phyloP scores from a whole-genome alignment of 148 eudicot genomes.

The Vaccinium darrowii region DNA sequence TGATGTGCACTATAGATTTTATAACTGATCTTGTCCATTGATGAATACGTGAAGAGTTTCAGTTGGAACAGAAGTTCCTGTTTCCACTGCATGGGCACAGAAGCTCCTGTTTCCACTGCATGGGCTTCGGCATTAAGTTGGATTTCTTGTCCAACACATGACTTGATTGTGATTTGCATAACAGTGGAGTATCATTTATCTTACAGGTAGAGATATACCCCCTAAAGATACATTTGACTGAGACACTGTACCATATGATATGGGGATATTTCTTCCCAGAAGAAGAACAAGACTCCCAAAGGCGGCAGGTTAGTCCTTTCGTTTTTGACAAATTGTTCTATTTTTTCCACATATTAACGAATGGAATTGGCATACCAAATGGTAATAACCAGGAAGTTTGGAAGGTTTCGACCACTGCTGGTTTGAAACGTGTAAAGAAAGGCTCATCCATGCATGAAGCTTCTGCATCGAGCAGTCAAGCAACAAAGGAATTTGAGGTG shows the following conservation, averaged over 20 bases:
- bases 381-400: constrained; percentile 71
- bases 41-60: background rate
- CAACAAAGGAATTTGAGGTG: constrained; percentile 58
- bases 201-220: constrained; percentile 94
- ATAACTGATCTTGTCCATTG: background rate
- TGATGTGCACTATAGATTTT: background rate
- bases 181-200: constrained; percentile 10
- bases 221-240: constrained; percentile 92
- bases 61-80: background rate
- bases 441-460: constrained; percentile 57
- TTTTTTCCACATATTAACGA: background rate
- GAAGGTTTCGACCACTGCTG: constrained; percentile 98
- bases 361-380: constrained; percentile 7
- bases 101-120: background rate
- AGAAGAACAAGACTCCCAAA: constrained; percentile 97
- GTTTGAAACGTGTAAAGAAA: constrained; percentile 79
- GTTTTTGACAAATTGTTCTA: background rate
- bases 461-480: constrained; percentile 45
- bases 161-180: constrained; percentile 9
- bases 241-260: constrained; percentile 82
- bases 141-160: constrained; percentile 4
- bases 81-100: background rate
- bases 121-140: background rate
- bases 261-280: constrained; percentile 99
- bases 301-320: constrained; percentile 76